A percentile compares a stretch with the other conserved stretches of the same genome.
phyloP scores from a whole-genome alignment of 2,329 filamentous ascomycete species.

The Nemania abortiva region DNA sequence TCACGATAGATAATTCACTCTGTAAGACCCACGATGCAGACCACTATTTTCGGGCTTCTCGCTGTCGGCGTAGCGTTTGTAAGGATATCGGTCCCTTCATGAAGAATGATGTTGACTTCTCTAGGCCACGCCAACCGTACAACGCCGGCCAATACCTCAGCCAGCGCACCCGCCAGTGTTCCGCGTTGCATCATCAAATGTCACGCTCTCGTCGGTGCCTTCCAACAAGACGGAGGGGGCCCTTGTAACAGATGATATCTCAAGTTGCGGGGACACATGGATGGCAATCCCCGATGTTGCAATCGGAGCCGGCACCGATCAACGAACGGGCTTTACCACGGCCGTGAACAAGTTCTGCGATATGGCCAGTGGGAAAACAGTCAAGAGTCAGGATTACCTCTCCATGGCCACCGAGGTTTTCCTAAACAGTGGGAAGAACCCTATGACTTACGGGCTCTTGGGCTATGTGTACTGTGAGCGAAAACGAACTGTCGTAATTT shows the following conservation, averaged over 20 bases:
- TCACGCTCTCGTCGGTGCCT: slow-evolving; percentile 22
- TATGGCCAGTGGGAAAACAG: slow-evolving; percentile 42
- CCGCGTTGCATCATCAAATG: slow-evolving; percentile 22
- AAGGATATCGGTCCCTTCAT: slow-evolving; percentile 15
- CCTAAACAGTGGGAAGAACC: slow-evolving; percentile 44
- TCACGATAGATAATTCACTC: background rate
- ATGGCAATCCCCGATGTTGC: slow-evolving; percentile 47
- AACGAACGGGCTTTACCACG: slow-evolving; percentile 45
- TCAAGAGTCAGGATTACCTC: slow-evolving; percentile 44
- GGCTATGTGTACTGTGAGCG: slow-evolving; percentile 50
- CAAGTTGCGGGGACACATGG: slow-evolving; percentile 46
- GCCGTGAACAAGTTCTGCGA: slow-evolving; percentile 48
- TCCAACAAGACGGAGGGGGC: slow-evolving; percentile 18
- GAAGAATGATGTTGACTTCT: slow-evolving; percentile 29
- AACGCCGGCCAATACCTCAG: slow-evolving; percentile 15
- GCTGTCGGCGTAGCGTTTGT: slow-evolving; percentile 27
- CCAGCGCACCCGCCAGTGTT: slow-evolving; percentile 16
- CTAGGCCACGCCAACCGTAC: slow-evolving; percentile 35
- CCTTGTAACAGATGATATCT: slow-evolving; percentile 44
- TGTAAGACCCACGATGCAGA: slow-evolving; percentile 25
- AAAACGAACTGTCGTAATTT: background rate
- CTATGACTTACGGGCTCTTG: slow-evolving; percentile 45
- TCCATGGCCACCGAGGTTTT: slow-evolving; percentile 51
- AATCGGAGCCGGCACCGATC: slow-evolving; percentile 46
- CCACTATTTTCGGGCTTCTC: slow-evolving; percentile 17